These are phyloP conservation scores for Fusarium sp. DNA, from an alignment of 2,329 filamentous ascomycete species.

Conservation along the genomic window DNA sequence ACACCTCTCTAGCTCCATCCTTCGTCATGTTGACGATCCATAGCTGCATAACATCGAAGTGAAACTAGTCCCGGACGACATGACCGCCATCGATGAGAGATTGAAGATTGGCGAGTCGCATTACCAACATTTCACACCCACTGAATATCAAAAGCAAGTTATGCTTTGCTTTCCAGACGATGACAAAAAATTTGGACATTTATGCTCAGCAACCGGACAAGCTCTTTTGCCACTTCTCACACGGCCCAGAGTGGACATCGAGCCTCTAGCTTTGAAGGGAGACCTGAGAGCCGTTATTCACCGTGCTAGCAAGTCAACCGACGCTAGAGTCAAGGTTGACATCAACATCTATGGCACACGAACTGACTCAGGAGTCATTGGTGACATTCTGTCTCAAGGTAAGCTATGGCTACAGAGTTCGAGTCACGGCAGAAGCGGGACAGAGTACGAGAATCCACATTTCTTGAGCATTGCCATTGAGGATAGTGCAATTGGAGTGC, in stretches of 20 bases:
- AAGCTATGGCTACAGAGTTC: slow-evolving; percentile 23
- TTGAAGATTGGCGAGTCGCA: background rate
- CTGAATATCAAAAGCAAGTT: slow-evolving; percentile 1
- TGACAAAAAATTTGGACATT: background rate
- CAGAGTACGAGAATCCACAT: slow-evolving; percentile 8
- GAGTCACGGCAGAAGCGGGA: background rate
- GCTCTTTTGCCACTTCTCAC: background rate
- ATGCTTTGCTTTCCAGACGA: slow-evolving; percentile 20
- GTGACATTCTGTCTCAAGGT: background rate
- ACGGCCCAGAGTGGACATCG: background rate
- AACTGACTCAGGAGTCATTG: rapidly evolving
- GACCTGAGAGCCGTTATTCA: slow-evolving; percentile 14
- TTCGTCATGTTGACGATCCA: background rate
- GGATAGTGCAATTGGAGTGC: rapidly evolving
- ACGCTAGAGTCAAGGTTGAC: slow-evolving; percentile 13
- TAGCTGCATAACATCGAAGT: slow-evolving; percentile 26
- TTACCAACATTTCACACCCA: slow-evolving; percentile 3
- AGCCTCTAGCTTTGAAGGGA: background rate
- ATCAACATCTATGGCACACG: slow-evolving; percentile 14
- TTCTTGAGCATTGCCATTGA: background rate
- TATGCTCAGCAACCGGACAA: background rate
- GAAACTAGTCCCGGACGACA: slow-evolving; percentile 10
- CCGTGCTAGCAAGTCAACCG: background rate
- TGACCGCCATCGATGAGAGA: background rate
- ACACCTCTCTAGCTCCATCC: too few relatives aligned